Conservation (phyloP, 1,284 basidiomycete genomes). For the Psilocybe mexicana region DNA sequence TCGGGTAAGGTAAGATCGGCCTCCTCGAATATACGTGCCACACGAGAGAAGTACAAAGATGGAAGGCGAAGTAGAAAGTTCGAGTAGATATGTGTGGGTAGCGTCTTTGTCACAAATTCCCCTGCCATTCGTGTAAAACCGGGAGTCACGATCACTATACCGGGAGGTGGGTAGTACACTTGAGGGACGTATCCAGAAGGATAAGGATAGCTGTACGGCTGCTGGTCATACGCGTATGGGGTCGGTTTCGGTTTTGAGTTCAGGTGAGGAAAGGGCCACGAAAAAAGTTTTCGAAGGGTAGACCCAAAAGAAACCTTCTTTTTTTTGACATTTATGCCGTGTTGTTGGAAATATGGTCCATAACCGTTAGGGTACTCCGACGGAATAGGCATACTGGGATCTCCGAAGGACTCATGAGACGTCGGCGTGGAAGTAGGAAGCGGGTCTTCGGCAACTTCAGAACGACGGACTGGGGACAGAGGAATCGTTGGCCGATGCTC, state of each 20-base stretch:
- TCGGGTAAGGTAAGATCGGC: constrained; percentile 62
- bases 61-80: constrained; percentile 56
- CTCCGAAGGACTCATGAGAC: neutral
- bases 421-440: neutral
- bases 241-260: neutral
- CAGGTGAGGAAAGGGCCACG: neutral
- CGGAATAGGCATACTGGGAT: neutral
- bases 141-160: neutral
- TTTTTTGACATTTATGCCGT: neutral
- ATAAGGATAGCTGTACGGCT: neutral
- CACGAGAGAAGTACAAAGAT: constrained; percentile 63
- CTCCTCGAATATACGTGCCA: constrained; percentile 63
- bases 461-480: neutral
- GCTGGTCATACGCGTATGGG: neutral
- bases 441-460: neutral
- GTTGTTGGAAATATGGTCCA: neutral
- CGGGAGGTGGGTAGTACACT: neutral
- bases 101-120: constrained; percentile 11
- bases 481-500: too few species aligned
- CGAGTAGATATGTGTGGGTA: constrained; percentile 20
- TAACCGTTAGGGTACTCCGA: neutral
- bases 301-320: neutral
- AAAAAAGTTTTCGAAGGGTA: neutral
- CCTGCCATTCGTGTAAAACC: neutral
- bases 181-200: neutral